phyloP scores from a whole-genome alignment of 2,329 filamentous ascomycete genomes.

The Mycosphaerella sp. region DNA sequence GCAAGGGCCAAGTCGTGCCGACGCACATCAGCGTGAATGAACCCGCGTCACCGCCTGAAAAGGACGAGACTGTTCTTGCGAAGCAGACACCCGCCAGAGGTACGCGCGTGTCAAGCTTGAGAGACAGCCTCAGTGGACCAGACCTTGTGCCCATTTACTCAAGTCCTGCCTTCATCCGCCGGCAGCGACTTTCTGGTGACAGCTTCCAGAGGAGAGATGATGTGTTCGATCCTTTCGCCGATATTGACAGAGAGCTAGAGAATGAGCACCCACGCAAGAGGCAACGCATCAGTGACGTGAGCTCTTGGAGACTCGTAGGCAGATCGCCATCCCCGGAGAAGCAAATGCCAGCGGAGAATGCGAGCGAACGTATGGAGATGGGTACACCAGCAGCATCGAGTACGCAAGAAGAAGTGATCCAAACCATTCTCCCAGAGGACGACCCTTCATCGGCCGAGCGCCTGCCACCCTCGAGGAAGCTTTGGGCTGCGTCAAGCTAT shows the following conservation, averaged over 20 bases:
- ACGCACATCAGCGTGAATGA: constrained; percentile 14
- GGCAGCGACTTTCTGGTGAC: constrained; percentile 62
- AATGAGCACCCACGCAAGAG: constrained; percentile 59
- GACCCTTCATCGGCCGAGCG: too few relatives aligned
- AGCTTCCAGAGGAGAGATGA: constrained; percentile 54
- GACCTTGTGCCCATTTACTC: constrained; percentile 39
- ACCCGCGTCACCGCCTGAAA: constrained; percentile 19
- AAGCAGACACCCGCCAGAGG: constrained; percentile 8
- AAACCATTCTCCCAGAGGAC: background rate
- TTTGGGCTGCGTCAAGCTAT: background rate
- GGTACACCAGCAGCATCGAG: background rate
- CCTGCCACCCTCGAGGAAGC: background rate
- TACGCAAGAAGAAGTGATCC: background rate
- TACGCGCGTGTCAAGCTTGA: constrained; percentile 15
- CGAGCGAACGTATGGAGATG: constrained; percentile 3
- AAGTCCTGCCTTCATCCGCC: constrained; percentile 75
- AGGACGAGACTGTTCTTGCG: constrained; percentile 2
- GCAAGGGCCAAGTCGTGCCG: constrained; percentile 6
- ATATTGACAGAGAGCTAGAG: constrained; percentile 56
- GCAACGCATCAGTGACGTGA: constrained; percentile 62
- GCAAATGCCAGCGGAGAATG: constrained; percentile 24
- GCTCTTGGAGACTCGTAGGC: constrained; percentile 68
- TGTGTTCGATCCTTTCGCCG: constrained; percentile 57
- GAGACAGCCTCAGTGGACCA: constrained; percentile 11
- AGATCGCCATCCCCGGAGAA: constrained; percentile 65